A percentile compares a stretch with the other conserved stretches of the same genome.
phyloP scores from a whole-genome alignment of 805 yeast genomes.

The Torulaspora indica region DNA sequence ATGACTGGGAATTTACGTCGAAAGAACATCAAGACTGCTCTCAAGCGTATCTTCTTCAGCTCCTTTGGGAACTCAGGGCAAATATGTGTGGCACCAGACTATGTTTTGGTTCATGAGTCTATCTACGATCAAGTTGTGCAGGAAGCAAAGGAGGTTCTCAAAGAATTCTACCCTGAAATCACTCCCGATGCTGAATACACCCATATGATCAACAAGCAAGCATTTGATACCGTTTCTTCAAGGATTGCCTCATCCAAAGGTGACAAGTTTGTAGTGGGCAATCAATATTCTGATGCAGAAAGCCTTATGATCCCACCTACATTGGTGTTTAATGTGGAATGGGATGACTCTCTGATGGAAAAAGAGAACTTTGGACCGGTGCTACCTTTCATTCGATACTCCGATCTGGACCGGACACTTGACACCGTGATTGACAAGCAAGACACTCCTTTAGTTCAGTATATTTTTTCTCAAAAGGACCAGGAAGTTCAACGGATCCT shows the following conservation, averaged over 20 bases:
- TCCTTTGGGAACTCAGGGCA: slow-evolving; percentile 81
- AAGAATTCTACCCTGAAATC: slow-evolving; percentile 44
- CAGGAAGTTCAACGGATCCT: slow-evolving; percentile 48
- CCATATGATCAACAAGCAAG: slow-evolving; percentile 55
- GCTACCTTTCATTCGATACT: slow-evolving; percentile 62
- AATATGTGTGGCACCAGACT: slow-evolving; percentile 87
- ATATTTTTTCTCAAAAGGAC: slow-evolving; percentile 53
- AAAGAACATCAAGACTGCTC: slow-evolving; percentile 42
- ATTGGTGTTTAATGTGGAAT: slow-evolving; percentile 54
- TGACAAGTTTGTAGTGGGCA: slow-evolving; percentile 34
- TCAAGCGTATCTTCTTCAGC: slow-evolving; percentile 72
- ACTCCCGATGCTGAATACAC: slow-evolving; percentile 43
- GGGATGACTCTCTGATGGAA: slow-evolving; percentile 68
- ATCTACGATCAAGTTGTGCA: slow-evolving; percentile 49
- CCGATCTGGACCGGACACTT: slow-evolving; percentile 43
- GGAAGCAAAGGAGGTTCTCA: slow-evolving; percentile 38
- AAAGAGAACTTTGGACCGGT: slow-evolving; percentile 84
- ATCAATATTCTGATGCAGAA: slow-evolving; percentile 42
- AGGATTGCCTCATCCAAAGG: slow-evolving; percentile 52
- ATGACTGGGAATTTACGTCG: slow-evolving; percentile 49
- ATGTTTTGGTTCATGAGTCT: slow-evolving; percentile 59
- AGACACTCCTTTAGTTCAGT: slow-evolving; percentile 79
- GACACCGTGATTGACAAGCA: slow-evolving; percentile 43
- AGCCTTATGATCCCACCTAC: slow-evolving; percentile 67
- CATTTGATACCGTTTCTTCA: slow-evolving; percentile 45